Evolutionary conservation across 257 asterid genomes (phyloP), one percentile per base, ranked within the genome.

Genomic region (Ilex asprella): DNA sequence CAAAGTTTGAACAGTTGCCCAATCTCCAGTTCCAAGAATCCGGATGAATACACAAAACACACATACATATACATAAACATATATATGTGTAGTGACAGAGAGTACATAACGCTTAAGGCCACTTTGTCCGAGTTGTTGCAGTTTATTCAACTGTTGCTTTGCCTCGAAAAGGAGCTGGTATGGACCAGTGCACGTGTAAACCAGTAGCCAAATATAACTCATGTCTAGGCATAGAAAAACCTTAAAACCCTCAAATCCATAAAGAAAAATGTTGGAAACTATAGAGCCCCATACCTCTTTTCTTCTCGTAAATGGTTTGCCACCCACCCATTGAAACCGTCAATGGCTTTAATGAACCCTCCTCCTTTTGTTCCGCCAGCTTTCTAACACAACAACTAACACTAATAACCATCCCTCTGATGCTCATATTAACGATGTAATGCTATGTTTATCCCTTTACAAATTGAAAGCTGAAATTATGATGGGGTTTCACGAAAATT

Each of bases 161-260:
- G 79, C 75, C 82, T 78, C 77, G 82, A 50, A 70, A 73, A 73
- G 21, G 74, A 67, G 65, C 72, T 56, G 15, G 60, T 27, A 62
- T 31, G 43, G 51, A 56, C 27, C 67, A 57, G 73, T 66, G 74
- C 76, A 77, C 76, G 53, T 54, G 75, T 31, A 59, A 67, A 51
- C 72, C 63, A 67, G 68, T 43, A 44, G 57, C 59, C 53, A 56
- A 51, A 75, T 52, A 60, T 58, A 59, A 59, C n/a, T 31, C 16
- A 52, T 35, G 39, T 43, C 47, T 52, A 32, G 12, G 2, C 39
- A 63, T 53, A 14, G 58, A 60, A 32, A 58, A 71, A 61, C 70
- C 70, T 74, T 59, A 65, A 65, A 65, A 56, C 39, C 65, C 73
- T 57, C n/a, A 31, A 66, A 31, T 41, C 67, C 55, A 57, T 13